Evolutionary conservation across 2,329 filamentous ascomycete genomes (phyloP).

Genomic region (Bipolaris sorokiniana): DNA sequence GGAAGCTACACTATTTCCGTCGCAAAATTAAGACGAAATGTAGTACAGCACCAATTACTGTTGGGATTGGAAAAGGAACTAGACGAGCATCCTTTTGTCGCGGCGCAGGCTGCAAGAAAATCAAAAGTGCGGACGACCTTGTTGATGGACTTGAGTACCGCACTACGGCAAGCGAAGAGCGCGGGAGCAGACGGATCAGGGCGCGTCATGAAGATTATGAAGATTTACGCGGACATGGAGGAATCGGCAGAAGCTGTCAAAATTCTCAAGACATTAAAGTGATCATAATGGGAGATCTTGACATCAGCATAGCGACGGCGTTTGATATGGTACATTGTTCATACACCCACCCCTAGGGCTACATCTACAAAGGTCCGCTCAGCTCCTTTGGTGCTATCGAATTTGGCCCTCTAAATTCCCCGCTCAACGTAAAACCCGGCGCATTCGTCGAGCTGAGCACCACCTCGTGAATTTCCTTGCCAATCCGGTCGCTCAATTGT

Average conservation of each 20-base stretch:
- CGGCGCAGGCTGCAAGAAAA: constrained; percentile 62
- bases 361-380: constrained; percentile 41
- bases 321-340: constrained; percentile 49
- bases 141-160: constrained; percentile 68
- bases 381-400: constrained; percentile 51
- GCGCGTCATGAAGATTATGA: constrained; percentile 62
- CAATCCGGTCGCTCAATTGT: constrained; percentile 66
- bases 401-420: constrained; percentile 67
- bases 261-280: constrained; percentile 55
- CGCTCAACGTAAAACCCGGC: constrained; percentile 85
- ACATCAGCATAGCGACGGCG: constrained; percentile 55
- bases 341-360: constrained; percentile 36
- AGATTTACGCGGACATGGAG: constrained; percentile 66
- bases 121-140: constrained; percentile 66
- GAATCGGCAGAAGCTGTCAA: constrained; percentile 65
- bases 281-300: constrained; percentile 20
- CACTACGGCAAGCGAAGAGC: constrained; percentile 63
- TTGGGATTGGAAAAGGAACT: constrained; percentile 58
- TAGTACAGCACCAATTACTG: constrained; percentile 64
- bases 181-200: constrained; percentile 48
- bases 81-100: constrained; percentile 68
- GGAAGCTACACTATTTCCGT: constrained; percentile 39
- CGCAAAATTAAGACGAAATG: constrained; percentile 60
- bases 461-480: constrained; percentile 76
- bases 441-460: constrained; percentile 86